Percentiles rank a stretch among this genome's conserved stretches.
These are phyloP conservation scores for Phytophthora colocasiae DNA, from an alignment of 352 stramenopile genomes.

Conservation along the genomic window DNA sequence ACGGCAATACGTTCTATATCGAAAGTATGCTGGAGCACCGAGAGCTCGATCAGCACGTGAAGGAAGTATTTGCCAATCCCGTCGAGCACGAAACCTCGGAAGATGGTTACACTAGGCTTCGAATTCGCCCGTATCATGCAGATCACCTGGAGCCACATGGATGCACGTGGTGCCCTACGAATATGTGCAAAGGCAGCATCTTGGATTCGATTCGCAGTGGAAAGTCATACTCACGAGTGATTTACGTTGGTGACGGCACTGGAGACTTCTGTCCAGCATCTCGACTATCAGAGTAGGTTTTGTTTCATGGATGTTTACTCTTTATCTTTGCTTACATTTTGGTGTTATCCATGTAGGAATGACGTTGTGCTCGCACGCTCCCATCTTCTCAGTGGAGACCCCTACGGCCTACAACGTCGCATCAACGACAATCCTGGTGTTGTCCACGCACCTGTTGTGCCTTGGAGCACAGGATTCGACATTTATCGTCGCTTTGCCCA, in stretches of 20 bases:
- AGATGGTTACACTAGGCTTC: constrained; percentile 37
- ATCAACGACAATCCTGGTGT: constrained; percentile 45
- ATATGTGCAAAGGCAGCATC: constrained; percentile 85
- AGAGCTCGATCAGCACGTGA: constrained; percentile 40
- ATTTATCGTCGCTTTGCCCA: constrained; percentile 48
- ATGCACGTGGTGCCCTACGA: constrained; percentile 64
- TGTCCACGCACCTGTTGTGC: constrained; percentile 45
- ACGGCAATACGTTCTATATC: constrained; percentile 84
- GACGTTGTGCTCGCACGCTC: constrained; percentile 63
- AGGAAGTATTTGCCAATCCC: constrained; percentile 58
- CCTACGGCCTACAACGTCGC: constrained; percentile 44
- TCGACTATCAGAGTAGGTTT: constrained; percentile 52
- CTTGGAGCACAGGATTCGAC: constrained; percentile 61
- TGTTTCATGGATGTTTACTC: neutral
- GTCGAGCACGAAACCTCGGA: constrained; percentile 42
- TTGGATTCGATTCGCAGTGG: constrained; percentile 58
- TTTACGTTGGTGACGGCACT: constrained; percentile 79
- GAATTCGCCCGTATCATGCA: constrained; percentile 63
- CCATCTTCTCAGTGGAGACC: constrained; percentile 32
- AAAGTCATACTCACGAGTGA: constrained; percentile 46
- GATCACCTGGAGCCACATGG: constrained; percentile 48
- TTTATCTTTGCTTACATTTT: constrained; percentile 6
- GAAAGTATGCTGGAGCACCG: constrained; percentile 64
- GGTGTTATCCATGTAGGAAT: constrained; percentile 30
- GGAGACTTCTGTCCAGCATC: constrained; percentile 72